Evolutionary conservation across 345 rosid species (phyloP).

Genomic region (Trapa bicornis): DNA sequence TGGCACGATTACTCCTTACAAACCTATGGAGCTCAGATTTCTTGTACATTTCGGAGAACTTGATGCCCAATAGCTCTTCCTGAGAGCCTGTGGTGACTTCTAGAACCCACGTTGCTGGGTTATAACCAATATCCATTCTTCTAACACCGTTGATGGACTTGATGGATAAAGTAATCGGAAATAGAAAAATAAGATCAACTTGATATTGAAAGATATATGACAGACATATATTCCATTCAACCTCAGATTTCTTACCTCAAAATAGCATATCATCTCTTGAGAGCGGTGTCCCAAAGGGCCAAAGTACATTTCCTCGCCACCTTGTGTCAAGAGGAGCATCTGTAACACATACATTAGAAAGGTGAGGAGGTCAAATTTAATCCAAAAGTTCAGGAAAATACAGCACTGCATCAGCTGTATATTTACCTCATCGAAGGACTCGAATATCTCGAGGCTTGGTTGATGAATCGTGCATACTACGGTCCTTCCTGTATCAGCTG

Average conservation of each 20-base stretch:
- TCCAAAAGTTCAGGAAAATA: background rate
- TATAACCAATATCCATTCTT: background rate
- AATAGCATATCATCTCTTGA: constrained; percentile 8
- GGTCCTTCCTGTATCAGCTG: constrained; percentile 8
- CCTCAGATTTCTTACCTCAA: constrained; percentile 6
- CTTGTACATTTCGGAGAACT: constrained; percentile 6
- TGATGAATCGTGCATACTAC: constrained; percentile 14
- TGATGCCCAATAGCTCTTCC: constrained; percentile 10
- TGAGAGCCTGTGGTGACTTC: constrained; percentile 9
- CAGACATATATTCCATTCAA: background rate
- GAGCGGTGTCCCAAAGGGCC: constrained; percentile 13
- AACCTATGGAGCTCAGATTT: constrained; percentile 11
- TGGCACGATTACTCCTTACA: background rate
- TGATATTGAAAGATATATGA: too few relatives aligned
- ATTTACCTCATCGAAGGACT: constrained; percentile 12
- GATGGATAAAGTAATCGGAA: too few relatives aligned
- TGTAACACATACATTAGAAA: background rate
- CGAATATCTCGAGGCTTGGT: constrained; percentile 13
- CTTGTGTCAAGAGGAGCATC: constrained; percentile 10
- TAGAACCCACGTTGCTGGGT: constrained; percentile 10
- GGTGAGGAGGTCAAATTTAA: background rate
- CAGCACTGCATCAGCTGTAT: background rate
- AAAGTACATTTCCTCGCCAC: constrained; percentile 10
- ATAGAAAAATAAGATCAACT: too few relatives aligned
- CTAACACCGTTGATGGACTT: background rate